Evolutionary conservation across 768 basidiomycete species (phyloP), one percentile per base, ranked within the genome.

Genomic region (Holtermannia corniformis): DNA sequence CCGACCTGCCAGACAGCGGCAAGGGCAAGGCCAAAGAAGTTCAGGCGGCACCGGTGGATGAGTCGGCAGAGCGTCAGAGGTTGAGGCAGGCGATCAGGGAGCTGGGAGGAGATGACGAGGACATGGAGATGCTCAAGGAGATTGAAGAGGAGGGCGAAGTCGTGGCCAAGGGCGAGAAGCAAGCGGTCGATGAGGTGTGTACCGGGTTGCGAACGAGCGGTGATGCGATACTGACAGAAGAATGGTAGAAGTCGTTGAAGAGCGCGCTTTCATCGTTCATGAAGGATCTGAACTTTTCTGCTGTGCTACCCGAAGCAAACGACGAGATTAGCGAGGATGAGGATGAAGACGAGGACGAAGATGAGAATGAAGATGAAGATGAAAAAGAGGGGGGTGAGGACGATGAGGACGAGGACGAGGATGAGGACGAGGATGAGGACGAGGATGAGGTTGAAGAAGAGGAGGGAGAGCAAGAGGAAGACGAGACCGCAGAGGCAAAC

Each of bases 341-440:
- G 10, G 66, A 71, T 19, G 73, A 73, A 24, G 77, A 79, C 26
- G 22, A 48, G 20, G 58, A 50, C 25, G 56, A 58, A 49, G 57
- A 42, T 13, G 62, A 64, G 4, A 61, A 56, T n/a, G 62, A 61
- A 37, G 59, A 54, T 14, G 55, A 64, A 16, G 49, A 79, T 78
- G 64, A 73, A 78, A 48, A 76, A 74, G 26, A 76, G 75, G 57
- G 78, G 78, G 60, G 63, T 79, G 45, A 76, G 76, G 51, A 60
- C 41, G 3, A 54, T 63, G 52, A 64, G 21, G 43, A 47, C 1
- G 59, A 57, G n/a, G 61, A 58, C 1, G 58, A 55, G 3, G 60
- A 59, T 16, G 64, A 63, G 7, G 57, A 53, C 4, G 57, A 71
- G 23, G 71, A 69, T 24, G 54, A 56, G 7, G 62, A 64, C 1